Conservation (phyloP, 2,329 filamentous ascomycete species). For the Ophiocordyceps sinensis region DNA sequence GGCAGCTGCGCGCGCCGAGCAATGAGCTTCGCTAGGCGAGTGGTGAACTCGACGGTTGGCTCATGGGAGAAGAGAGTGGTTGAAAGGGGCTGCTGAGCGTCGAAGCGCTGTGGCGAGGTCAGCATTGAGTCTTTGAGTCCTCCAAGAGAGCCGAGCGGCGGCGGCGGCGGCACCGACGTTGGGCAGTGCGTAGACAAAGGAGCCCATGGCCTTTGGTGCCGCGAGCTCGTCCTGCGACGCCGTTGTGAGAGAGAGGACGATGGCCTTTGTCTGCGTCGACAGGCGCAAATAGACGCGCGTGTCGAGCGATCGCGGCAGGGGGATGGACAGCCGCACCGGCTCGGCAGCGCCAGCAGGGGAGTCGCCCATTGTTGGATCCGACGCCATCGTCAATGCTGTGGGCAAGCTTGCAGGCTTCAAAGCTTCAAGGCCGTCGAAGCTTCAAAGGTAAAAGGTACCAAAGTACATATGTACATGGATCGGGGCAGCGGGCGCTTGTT, state of each 20-base stretch:
- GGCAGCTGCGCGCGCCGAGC: conserved; percentile 59
- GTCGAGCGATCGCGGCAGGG: conserved; percentile 44
- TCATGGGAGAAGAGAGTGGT: conserved; percentile 69
- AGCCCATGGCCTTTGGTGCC: conserved; percentile 51
- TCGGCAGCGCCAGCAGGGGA: background rate
- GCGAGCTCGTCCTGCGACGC: conserved; percentile 36
- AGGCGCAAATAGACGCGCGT: conserved; percentile 47
- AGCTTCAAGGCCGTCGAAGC: background rate
- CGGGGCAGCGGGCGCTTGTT: background rate
- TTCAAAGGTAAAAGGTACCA: background rate
- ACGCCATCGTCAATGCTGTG: background rate
- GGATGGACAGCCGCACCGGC: conserved; percentile 31
- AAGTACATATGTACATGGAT: background rate
- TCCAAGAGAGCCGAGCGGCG: background rate
- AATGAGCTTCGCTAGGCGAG: conserved; percentile 68
- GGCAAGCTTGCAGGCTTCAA: background rate
- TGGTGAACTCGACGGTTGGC: conserved; percentile 72
- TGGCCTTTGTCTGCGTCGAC: conserved; percentile 40
- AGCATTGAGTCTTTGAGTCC: background rate
- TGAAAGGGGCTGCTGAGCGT: conserved; percentile 49
- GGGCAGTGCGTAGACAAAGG: conserved; percentile 86
- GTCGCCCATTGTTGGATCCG: background rate
- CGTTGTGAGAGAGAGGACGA: conserved; percentile 48
- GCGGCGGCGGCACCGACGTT: conserved; percentile 39
- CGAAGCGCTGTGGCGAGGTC: conserved; percentile 26